Percentiles rank a stretch among this genome's conserved stretches.
Evolutionary conservation across 371 early-diverging fungal species (phyloP).

Genomic region (Mortierella sp.): DNA sequence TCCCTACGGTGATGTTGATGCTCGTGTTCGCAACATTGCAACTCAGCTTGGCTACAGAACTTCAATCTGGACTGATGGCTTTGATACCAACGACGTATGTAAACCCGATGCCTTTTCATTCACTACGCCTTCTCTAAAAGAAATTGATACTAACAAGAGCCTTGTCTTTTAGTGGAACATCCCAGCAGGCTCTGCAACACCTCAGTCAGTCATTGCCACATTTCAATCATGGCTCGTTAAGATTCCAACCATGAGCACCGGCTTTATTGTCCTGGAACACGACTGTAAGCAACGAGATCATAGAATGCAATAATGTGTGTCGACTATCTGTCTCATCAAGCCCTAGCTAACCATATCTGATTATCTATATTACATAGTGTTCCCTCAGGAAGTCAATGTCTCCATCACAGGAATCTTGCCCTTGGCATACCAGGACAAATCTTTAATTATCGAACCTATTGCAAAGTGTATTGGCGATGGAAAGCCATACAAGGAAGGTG

Average conservation of each 20-base stretch:
- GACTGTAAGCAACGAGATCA: conserved; percentile 10
- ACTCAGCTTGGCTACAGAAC: conserved; percentile 63
- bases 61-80: conserved; percentile 62
- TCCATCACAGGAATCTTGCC: conserved; percentile 31
- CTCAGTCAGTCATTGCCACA: conserved; percentile 35
- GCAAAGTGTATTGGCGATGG: conserved; percentile 43
- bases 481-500: conserved; percentile 51
- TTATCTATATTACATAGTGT: conserved; percentile 16
- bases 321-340: neutral
- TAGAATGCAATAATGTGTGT: neutral
- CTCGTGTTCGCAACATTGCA: conserved; percentile 75
- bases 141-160: neutral
- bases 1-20: conserved; percentile 77
- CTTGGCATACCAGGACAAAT: conserved; percentile 22
- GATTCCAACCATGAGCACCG: conserved; percentile 36
- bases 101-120: neutral
- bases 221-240: conserved; percentile 31
- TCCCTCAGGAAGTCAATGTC: conserved; percentile 46
- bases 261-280: conserved; percentile 44
- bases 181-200: conserved; percentile 25
- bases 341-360: too few species aligned
- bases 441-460: conserved; percentile 42
- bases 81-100: conserved; percentile 48
- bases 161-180: conserved; percentile 30
- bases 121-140: neutral